Conservation (phyloP, 2,329 filamentous ascomycete genomes). For the Zopfia rhizophila region DNA sequence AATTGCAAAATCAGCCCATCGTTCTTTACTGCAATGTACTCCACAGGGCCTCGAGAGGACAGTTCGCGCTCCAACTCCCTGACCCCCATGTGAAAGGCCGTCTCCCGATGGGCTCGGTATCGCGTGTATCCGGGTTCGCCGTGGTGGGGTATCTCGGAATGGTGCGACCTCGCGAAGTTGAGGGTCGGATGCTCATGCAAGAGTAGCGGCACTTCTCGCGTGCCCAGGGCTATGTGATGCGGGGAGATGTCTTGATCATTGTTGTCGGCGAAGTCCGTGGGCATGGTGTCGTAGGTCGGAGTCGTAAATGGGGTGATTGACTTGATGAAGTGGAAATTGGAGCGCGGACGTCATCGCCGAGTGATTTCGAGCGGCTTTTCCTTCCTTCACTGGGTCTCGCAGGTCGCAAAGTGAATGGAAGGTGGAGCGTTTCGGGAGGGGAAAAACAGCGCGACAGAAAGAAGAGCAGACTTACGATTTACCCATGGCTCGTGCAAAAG, state of each 20-base stretch:
- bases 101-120: slow-evolving; percentile 34
- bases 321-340: neutral
- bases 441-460: slow-evolving; percentile 24
- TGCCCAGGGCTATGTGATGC: slow-evolving; percentile 26
- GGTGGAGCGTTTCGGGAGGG: slow-evolving; percentile 15
- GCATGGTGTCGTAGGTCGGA: neutral
- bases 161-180: slow-evolving; percentile 45
- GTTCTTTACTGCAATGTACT: slow-evolving; percentile 35
- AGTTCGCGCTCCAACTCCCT: slow-evolving; percentile 36
- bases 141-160: slow-evolving; percentile 31
- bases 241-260: slow-evolving; percentile 13
- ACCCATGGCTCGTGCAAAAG: slow-evolving; percentile 42
- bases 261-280: neutral
- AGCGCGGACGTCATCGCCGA: slow-evolving; percentile 1
- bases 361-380: slow-evolving; percentile 6
- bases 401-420: slow-evolving; percentile 29
- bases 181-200: slow-evolving; percentile 34
- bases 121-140: slow-evolving; percentile 36
- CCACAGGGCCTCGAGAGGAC: slow-evolving; percentile 30
- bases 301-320: neutral
- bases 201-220: slow-evolving; percentile 35
- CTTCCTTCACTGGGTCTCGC: too few species aligned
- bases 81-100: slow-evolving; percentile 40
- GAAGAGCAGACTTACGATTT: slow-evolving; percentile 51
- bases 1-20: slow-evolving; percentile 46